Percentiles rank a stretch among this genome's conserved stretches.
Evolutionary conservation across 139 green algal species (phyloP).

Genomic region (Pycnococcus provasolii): DNA sequence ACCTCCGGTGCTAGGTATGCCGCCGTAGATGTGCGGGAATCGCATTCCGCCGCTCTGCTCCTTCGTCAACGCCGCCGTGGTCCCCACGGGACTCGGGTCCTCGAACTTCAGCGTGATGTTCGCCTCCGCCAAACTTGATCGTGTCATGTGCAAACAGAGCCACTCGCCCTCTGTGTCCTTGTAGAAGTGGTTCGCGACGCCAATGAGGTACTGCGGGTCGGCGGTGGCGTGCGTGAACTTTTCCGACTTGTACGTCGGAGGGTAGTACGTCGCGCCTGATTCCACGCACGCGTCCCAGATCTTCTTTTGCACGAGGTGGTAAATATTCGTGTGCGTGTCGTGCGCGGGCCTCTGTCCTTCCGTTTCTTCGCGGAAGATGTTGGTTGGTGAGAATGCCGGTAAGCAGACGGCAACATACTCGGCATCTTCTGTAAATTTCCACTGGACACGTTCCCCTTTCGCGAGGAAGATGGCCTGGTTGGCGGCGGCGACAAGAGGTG

Average conservation of each 20-base stretch:
- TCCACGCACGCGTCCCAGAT: conserved; percentile 5
- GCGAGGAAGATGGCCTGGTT: too few relatives aligned
- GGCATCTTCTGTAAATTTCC: too few relatives aligned
- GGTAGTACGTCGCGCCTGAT: conserved; percentile 6
- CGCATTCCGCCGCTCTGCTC: conserved; percentile 10
- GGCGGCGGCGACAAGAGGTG: too few relatives aligned
- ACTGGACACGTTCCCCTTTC: too few relatives aligned
- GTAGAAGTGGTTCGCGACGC: conserved; percentile 24
- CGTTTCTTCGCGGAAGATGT: too few relatives aligned
- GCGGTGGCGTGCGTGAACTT: conserved; percentile 23
- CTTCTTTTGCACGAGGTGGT: conserved; percentile 15
- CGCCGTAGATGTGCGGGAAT: conserved; percentile 19
- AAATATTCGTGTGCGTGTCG: conserved; percentile 8
- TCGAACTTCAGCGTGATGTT: conserved; percentile 1
- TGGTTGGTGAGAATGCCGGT: too few relatives aligned
- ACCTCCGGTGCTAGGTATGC: neutral
- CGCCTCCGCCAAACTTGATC: neutral
- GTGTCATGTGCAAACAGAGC: conserved; percentile 12
- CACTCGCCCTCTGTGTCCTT: neutral
- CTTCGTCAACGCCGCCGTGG: neutral
- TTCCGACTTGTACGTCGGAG: conserved; percentile 15
- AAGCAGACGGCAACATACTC: too few relatives aligned
- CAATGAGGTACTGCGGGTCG: conserved; percentile 11
- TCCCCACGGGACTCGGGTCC: conserved; percentile 8
- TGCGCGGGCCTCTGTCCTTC: neutral